phyloP scores from a whole-genome alignment of 495 filamentous ascomycete species.

The Penicillium turbatum region DNA sequence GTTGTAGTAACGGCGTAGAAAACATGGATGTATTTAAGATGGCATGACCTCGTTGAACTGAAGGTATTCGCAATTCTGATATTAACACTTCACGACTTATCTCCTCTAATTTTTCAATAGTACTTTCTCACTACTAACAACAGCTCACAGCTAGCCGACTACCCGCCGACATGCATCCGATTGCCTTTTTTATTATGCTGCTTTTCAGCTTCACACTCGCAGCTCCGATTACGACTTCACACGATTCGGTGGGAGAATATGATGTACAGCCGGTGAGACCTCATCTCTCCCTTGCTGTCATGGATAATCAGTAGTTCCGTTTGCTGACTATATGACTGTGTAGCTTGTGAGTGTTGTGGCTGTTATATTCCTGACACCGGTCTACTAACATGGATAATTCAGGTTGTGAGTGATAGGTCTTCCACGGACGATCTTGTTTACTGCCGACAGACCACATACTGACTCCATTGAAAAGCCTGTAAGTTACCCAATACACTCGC shows the following conservation, averaged over 20 bases:
- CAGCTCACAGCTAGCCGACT: neutral
- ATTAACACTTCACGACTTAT: neutral
- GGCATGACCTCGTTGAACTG: neutral
- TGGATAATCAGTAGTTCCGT: neutral
- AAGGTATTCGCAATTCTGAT: too few relatives aligned
- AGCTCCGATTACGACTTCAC: neutral
- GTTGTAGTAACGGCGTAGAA: too few relatives aligned
- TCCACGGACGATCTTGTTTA: neutral
- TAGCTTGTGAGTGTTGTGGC: neutral
- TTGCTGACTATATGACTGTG: neutral
- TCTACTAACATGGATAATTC: neutral
- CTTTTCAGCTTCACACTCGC: neutral
- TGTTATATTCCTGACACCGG: neutral
- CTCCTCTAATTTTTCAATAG: too few relatives aligned
- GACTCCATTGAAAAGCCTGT: neutral
- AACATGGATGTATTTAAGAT: neutral
- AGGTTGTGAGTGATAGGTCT: neutral
- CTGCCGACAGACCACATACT: neutral
- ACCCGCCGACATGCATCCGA: neutral
- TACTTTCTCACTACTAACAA: neutral
- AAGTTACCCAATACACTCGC: neutral
- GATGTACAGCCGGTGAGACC: neutral
- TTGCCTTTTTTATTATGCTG: neutral
- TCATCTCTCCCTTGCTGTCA: neutral
- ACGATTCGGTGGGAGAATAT: neutral